Base-by-base conservation (phyloP, 352 stramenopile species). In the Pythium folliculosum region DNA sequence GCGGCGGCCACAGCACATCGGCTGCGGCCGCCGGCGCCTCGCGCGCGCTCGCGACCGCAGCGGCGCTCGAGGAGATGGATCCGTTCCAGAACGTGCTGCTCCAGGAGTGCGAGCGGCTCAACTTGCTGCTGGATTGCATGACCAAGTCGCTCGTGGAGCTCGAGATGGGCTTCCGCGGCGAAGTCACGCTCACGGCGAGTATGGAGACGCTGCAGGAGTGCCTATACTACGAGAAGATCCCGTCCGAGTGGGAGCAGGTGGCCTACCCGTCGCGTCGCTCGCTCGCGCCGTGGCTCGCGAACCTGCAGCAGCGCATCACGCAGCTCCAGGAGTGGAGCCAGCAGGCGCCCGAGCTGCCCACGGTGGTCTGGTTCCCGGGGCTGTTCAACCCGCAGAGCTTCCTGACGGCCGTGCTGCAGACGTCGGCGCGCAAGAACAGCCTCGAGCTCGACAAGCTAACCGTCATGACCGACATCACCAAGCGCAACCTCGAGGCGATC, bases 81-180 rank as follows among this genome's bases (percentile, higher is more conserved):
- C 91, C 92, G 40, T 97, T 90, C 75, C 89, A 97, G 60, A 97
- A 88, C 16, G 91, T 97, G 27, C 67, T 98, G 58, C 70, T 94
- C 10, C 91, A 98, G 69, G 92, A 98, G 66, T 96, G 88, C 48
- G 90, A 96, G 61, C 82, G 78, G 21, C 95, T 97, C 82, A 98
- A 98, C 60, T 21, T 66, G 25, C 62, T 98, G 25, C 66, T 98
- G 19, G 63, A 80, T 6, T 73, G 80, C 61, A 96, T 98, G 73
- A 89, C 86, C 1, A 69, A 72, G 22, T 91, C 84, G 9, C 64
- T 98, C 7, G 62, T 89, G 8, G 88, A 96, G 62, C 61, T 98
- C 6, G 91, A 97, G 71, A 73, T 95, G 62, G 90, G 84, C 1
- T 97, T 97, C 60, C 84, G 83, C 21, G 91, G 91, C 12, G 92